Conservation (phyloP, 176 grass and related monocot species). For the Miscanthus lutarioriparius region DNA sequence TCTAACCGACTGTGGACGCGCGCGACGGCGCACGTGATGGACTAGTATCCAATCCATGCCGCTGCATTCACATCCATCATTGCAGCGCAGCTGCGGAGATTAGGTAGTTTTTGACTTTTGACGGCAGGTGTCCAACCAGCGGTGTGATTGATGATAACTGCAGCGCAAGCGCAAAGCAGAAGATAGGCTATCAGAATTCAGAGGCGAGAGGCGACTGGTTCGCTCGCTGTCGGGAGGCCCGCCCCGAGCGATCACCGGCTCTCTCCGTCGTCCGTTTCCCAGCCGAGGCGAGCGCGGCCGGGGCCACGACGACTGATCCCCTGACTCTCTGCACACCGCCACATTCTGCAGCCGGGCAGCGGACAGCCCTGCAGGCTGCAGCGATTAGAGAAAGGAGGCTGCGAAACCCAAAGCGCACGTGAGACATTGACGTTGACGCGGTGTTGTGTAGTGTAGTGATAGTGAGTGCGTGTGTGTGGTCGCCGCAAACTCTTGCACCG, state of each 20-base stretch:
- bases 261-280: slow-evolving; percentile 11
- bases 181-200: slow-evolving; percentile 24
- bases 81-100: neutral
- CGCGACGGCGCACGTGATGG: too few species aligned
- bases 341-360: neutral
- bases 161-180: neutral
- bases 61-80: neutral
- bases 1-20: too few species aligned
- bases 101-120: slow-evolving; percentile 27
- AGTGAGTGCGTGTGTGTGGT: neutral
- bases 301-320: neutral
- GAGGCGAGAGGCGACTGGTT: neutral
- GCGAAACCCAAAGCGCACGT: neutral
- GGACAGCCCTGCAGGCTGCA: neutral
- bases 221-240: neutral
- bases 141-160: slow-evolving; percentile 14
- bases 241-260: neutral
- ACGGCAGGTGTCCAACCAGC: slow-evolving; percentile 11
- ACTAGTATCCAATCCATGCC: neutral
- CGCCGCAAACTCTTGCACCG: neutral
- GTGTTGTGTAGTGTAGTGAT: too few species aligned
- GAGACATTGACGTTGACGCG: neutral
- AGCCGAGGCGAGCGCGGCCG: neutral
- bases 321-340: neutral
- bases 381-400: neutral